phyloP scores from a whole-genome alignment of 202 grass and related monocot species.

The Musa balbisiana region DNA sequence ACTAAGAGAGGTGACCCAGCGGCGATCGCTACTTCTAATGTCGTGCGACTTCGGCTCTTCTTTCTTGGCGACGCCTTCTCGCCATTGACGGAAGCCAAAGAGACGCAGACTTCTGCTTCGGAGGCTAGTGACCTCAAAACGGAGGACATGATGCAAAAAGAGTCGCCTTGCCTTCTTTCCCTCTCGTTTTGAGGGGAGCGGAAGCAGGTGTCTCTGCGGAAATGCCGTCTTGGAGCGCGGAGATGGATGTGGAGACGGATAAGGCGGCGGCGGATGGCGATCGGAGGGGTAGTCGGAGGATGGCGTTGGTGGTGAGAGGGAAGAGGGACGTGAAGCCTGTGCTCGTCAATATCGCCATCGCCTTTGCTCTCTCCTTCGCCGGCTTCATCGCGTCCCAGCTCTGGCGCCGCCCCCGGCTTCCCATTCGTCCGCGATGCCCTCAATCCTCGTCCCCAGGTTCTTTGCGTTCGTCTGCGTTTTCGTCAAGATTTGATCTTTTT shows the following conservation, averaged over 20 bases:
- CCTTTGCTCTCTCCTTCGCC: constrained; percentile 42
- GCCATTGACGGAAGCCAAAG: too few relatives aligned
- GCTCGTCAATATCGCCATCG: constrained; percentile 41
- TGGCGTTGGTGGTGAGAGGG: constrained; percentile 3
- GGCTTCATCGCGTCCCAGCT: constrained; percentile 40
- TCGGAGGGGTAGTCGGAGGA: constrained; percentile 21
- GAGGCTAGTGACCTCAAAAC: background rate
- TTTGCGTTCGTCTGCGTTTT: background rate
- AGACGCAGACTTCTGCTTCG: background rate
- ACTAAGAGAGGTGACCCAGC: too few relatives aligned
- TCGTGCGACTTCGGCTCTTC: too few relatives aligned
- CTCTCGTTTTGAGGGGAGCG: background rate
- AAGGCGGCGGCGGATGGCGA: constrained; percentile 17
- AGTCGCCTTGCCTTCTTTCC: background rate
- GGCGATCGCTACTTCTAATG: too few relatives aligned
- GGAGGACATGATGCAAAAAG: background rate
- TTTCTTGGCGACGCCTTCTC: too few relatives aligned
- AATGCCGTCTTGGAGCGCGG: background rate
- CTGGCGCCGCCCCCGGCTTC: constrained; percentile 19
- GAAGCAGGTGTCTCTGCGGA: background rate
- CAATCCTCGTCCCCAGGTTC: constrained; percentile 26
- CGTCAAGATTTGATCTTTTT: background rate
- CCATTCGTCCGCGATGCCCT: constrained; percentile 11
- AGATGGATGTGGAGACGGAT: constrained; percentile 20
- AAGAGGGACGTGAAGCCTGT: constrained; percentile 33